Evolutionary conservation across 169 alveolate species (phyloP), one percentile per base, ranked within the genome.

Genomic region (Miamiensis avidus): DNA sequence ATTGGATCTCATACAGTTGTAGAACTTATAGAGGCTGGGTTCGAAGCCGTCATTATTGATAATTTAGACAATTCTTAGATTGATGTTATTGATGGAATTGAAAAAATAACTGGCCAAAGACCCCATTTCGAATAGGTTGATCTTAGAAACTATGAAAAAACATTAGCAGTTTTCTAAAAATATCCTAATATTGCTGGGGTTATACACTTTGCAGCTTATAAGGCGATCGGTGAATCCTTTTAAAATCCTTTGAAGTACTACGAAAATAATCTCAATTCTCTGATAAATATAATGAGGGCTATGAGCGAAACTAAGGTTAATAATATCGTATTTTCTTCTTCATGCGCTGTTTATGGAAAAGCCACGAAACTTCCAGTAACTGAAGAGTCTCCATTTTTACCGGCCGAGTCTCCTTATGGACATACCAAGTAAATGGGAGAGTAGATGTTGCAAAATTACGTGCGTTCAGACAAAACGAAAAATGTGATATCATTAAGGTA

Each of bases 1-100:
- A 97, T 98, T 77, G 99, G 99, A 84, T 92, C 98, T 49, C 99
- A 97, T 86, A 97, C 99, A 29, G 98, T 96, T 82, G 94, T 97
- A 29, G 97, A 96, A 84, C 95, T 98, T n/a, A n/a, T n/a, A n/a
- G n/a, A n/a, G n/a, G n/a, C n/a, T n/a, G n/a, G n/a, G n/a, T n/a
- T n/a, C n/a, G n/a, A n/a, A n/a, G n/a, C n/a, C n/a, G n/a, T n/a
- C n/a, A n/a, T 97, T 73, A 78, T 97, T 83, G 99, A 98, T 89
- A 96, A 96, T 84, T 87, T 96, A 75, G 79, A 87, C 64, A 96
- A 96, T 75, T 85, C 98, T 73, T 85, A 88, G 30, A 88, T 91
- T 0, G 89, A 87, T 31, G 95, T 93, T 29, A 32, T 90, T 0
- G 93, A 93, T 4, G 93, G 97, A 86, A 89, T 97, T 49, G 91